Conservation (phyloP, 1,284 basidiomycete genomes). For the Boletus smithii region DNA sequence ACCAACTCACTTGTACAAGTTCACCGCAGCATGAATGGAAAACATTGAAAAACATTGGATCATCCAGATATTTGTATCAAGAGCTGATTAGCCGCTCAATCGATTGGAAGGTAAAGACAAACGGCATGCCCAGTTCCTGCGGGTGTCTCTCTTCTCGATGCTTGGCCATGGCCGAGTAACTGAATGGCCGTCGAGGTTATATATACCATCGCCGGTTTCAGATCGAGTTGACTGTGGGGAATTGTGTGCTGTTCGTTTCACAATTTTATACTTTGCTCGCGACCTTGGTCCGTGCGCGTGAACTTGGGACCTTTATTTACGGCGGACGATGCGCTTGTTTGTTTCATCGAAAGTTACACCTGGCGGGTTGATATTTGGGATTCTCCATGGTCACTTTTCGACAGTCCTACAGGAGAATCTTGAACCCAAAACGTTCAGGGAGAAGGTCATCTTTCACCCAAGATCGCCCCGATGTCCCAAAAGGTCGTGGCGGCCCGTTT, state of each 20-base stretch:
- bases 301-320: slow-evolving; percentile 28
- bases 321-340: background rate
- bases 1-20: slow-evolving; percentile 3
- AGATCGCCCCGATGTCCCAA: slow-evolving; percentile 39
- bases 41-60: background rate
- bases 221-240: slow-evolving; percentile 61
- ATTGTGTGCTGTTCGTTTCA: slow-evolving; percentile 14
- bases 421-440: slow-evolving; percentile 51
- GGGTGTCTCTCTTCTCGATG: slow-evolving; percentile 41
- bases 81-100: slow-evolving; percentile 67
- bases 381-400: slow-evolving; percentile 34
- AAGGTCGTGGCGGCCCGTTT: slow-evolving; percentile 36
- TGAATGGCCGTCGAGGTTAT: slow-evolving; percentile 25
- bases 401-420: slow-evolving; percentile 40
- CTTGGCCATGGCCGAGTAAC: slow-evolving; percentile 11
- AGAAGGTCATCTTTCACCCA: slow-evolving; percentile 46
- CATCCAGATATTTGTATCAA: slow-evolving; percentile 43
- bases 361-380: slow-evolving; percentile 69
- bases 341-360: slow-evolving; percentile 64
- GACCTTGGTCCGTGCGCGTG: slow-evolving; percentile 56
- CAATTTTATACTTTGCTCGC: slow-evolving; percentile 20
- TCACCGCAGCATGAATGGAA: background rate
- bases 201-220: slow-evolving; percentile 33
- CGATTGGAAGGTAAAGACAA: slow-evolving; percentile 44
- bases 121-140: slow-evolving; percentile 70